These are phyloP conservation scores for Helichrysum umbraculigerum DNA, from an alignment of 129 eudicot genomes.

Conservation along the genomic window DNA sequence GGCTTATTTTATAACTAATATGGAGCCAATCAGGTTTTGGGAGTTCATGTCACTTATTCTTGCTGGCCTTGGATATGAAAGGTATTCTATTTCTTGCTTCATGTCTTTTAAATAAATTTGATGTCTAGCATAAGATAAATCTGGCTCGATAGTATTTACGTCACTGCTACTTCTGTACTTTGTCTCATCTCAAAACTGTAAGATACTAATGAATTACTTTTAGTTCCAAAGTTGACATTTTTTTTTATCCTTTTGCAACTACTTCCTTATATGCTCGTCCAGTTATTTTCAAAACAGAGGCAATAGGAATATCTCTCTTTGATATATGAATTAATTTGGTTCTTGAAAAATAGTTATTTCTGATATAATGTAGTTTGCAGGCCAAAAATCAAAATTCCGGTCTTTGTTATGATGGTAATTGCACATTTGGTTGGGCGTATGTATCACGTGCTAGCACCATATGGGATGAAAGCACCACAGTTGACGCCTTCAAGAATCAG, in stretches of 20 bases:
- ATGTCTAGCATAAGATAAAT: background rate
- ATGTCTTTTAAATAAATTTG: background rate
- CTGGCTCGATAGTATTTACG: background rate
- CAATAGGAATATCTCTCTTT: background rate
- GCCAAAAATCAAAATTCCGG: constrained; percentile 84
- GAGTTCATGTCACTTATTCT: constrained; percentile 79
- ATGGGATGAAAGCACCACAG: constrained; percentile 90
- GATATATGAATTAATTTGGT: background rate
- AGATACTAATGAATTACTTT: background rate
- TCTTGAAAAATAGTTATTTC: constrained; percentile 36
- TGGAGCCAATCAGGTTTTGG: constrained; percentile 95
- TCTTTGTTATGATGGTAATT: constrained; percentile 64
- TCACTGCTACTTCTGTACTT: background rate
- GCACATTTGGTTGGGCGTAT: constrained; percentile 59
- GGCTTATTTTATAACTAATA: constrained; percentile 95
- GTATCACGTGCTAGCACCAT: constrained; percentile 65
- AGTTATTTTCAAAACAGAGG: too few relatives aligned
- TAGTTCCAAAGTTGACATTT: too few relatives aligned
- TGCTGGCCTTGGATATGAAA: constrained; percentile 92
- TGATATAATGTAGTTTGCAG: constrained; percentile 73
- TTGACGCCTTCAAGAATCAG: constrained; percentile 91
- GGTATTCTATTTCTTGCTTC: constrained; percentile 48
- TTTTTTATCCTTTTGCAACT: background rate
- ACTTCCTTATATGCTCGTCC: too few relatives aligned
- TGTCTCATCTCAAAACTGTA: background rate